phyloP scores from a whole-genome alignment of 305 asterid genomes.

The Fraxinus baroniana region DNA sequence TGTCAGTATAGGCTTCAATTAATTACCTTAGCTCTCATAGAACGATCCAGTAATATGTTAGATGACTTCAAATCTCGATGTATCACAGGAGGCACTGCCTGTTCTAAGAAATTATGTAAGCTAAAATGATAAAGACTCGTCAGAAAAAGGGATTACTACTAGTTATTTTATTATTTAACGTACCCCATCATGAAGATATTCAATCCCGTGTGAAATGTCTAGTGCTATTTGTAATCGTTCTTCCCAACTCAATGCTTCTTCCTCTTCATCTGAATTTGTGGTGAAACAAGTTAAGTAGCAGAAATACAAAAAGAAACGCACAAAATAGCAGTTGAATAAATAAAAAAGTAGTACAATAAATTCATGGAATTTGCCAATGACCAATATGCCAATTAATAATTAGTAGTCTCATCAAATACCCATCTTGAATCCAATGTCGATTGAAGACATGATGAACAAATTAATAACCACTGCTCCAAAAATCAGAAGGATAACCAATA shows the following conservation, averaged over 20 bases:
- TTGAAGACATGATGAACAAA: neutral
- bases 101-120: constrained; percentile 33
- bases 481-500: neutral
- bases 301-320: constrained; percentile 17
- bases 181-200: constrained; percentile 99
- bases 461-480: neutral
- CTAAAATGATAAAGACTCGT: constrained; percentile 13
- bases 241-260: constrained; percentile 76
- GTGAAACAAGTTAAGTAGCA: constrained; percentile 11
- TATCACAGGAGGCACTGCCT: constrained; percentile 99
- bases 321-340: constrained; percentile 8
- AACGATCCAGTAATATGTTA: constrained; percentile 79
- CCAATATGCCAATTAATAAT: neutral
- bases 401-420: neutral
- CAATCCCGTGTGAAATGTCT: constrained; percentile 95
- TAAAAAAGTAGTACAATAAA: constrained; percentile 1
- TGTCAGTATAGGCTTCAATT: neutral
- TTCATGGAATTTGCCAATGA: neutral
- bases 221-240: constrained; percentile 87
- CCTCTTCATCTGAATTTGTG: constrained; percentile 50
- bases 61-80: constrained; percentile 97
- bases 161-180: constrained; percentile 24
- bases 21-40: constrained; percentile 93
- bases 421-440: neutral
- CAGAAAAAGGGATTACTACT: constrained; percentile 6